Conservation (phyloP, 2,329 filamentous ascomycete genomes). For the Raffaelea arxii region DNA sequence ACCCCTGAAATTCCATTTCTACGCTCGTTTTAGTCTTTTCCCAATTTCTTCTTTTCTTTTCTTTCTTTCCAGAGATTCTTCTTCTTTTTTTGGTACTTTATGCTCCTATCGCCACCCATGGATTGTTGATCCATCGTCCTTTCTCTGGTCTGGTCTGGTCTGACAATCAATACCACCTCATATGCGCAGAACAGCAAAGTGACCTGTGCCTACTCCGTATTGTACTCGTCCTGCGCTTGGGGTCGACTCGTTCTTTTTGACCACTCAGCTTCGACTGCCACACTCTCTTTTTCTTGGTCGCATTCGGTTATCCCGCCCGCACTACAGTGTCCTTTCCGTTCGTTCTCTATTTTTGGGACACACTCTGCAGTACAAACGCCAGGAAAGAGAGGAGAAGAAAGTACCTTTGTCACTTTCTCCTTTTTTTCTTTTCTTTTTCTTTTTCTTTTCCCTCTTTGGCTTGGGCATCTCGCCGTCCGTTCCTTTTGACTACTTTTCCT, state of each 20-base stretch:
- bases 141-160: neutral
- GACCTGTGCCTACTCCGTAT: neutral
- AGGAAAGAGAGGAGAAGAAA: neutral
- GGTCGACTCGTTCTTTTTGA: neutral
- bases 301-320: too few species aligned
- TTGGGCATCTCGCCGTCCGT: neutral
- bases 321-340: neutral
- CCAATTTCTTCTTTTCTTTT: neutral
- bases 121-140: too few species aligned
- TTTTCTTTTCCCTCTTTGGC: neutral
- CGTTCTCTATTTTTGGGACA: neutral
- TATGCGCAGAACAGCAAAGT: neutral
- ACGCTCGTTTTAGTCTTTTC: neutral
- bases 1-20: neutral
- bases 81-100: too few species aligned
- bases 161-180: conserved; percentile 3
- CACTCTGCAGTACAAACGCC: neutral
- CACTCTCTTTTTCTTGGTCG: neutral
- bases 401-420: neutral
- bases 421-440: neutral
- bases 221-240: neutral
- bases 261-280: neutral
- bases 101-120: conserved; percentile 2
- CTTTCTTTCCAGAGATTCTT: too few species aligned
- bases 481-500: neutral